These are phyloP conservation scores for Quercus rubra DNA, from an alignment of 306 rosid species.

Conservation along the genomic window DNA sequence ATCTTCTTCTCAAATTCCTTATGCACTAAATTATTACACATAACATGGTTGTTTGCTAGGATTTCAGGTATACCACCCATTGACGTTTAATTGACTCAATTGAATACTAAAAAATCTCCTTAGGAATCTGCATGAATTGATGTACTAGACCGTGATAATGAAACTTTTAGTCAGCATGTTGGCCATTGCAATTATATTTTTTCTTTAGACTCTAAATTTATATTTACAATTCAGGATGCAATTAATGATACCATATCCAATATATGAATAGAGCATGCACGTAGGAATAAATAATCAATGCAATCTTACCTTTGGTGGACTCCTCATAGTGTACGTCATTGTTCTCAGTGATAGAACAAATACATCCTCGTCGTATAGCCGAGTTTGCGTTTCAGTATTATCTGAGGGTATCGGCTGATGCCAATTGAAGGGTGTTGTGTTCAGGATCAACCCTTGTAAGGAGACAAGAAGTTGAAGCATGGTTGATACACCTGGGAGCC, in stretches of 20 bases:
- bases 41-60: background rate
- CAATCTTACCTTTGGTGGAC: slow-evolving; percentile 77
- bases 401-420: slow-evolving; percentile 8
- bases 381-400: slow-evolving; percentile 47
- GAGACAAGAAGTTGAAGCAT: slow-evolving; percentile 86
- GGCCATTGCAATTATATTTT: no score
- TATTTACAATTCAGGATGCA: background rate
- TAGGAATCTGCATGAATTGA: background rate
- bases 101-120: background rate
- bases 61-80: background rate
- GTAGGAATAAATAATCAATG: background rate
- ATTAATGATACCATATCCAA: background rate
- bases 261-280: background rate
- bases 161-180: no score
- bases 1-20: background rate
- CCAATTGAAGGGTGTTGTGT: slow-evolving; percentile 75
- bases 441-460: slow-evolving; percentile 80
- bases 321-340: slow-evolving; percentile 63
- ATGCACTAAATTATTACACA: background rate
- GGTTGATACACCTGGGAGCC: slow-evolving; percentile 75
- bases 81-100: background rate
- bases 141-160: background rate
- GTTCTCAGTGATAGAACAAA: slow-evolving; percentile 66
- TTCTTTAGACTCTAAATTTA: no score
- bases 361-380: slow-evolving; percentile 55